Evolutionary conservation across 257 asterid genomes (phyloP), one percentile per base, ranked within the genome.

Genomic region (Penstemon barbatus): DNA sequence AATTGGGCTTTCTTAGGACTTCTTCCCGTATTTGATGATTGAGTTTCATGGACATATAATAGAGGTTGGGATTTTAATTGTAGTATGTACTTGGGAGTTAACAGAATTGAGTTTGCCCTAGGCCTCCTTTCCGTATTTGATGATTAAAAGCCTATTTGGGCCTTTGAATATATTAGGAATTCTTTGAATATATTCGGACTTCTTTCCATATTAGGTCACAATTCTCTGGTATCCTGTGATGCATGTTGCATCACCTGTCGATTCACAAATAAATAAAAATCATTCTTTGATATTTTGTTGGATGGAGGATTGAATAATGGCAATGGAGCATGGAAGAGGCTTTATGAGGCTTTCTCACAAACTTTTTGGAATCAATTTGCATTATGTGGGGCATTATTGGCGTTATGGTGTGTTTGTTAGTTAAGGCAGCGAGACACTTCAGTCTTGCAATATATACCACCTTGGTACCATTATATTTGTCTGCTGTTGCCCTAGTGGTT

Each of bases 81-180:
- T 25, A 25, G 33, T 25, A 25, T 1, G 33, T 25, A 25, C 33
- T 25, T 25, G 33, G 33, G 33, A 25, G 33, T 25, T 25, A 25
- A 25, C 33, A 25, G 2, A 25, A 25, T 25, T 25, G 33, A 25
- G 33, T 25, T 25, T 25, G 33, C 33, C 33, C 33, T 25, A 25
- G 33, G 33, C 2, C 33, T 25, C 33, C 33, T 25, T 25, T 25
- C 33, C 33, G 33, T 25, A 25, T 25, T 25, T 25, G 33, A 25
- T 25, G 33, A 25, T 25, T 25, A 25, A 25, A 25, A 25, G 33
- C 43, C 46, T 60, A 42, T 43, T 41, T 51, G 61, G 46, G 10
- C 60, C 60, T 62, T 52, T 62, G 43, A 44, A 51, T 8, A 53
- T 53, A 43, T 41, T 44, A 52, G 63, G 57, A 25, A 1, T 25